phyloP scores from a whole-genome alignment of 169 alveolate species.

The Perkinsus olseni region DNA sequence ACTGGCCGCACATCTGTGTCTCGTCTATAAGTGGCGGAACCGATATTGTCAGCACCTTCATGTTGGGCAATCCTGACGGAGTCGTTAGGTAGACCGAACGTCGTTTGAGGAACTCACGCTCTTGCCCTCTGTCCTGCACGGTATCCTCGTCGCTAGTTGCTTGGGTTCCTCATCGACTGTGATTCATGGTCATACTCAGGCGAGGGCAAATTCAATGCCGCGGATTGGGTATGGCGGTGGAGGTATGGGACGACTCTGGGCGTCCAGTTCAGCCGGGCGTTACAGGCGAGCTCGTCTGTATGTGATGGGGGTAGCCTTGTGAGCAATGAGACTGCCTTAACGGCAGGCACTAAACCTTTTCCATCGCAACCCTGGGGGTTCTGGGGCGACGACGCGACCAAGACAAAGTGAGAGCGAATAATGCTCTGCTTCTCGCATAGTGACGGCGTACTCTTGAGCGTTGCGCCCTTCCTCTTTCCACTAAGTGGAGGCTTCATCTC shows the following conservation, averaged over 20 bases:
- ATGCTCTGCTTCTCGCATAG: too few relatives aligned
- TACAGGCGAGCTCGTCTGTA: slow-evolving; percentile 22
- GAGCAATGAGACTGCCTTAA: background rate
- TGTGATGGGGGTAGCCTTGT: background rate
- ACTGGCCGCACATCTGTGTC: slow-evolving; percentile 5
- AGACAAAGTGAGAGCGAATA: background rate
- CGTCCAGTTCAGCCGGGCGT: background rate
- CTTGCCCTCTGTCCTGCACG: background rate
- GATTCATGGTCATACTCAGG: background rate
- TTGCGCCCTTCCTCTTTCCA: background rate
- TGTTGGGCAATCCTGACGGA: slow-evolving; percentile 4
- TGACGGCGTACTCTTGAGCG: too few relatives aligned
- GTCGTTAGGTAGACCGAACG: background rate
- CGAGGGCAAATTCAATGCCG: background rate
- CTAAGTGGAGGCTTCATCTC: background rate
- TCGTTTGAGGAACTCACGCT: background rate
- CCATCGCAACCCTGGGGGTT: slow-evolving; percentile 14
- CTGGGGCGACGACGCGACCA: slow-evolving; percentile 7
- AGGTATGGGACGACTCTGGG: background rate
- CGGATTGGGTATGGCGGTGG: slow-evolving; percentile 20
- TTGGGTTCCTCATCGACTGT: background rate
- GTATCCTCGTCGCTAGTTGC: background rate
- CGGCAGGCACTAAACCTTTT: slow-evolving; percentile 11
- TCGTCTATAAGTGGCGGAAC: slow-evolving; percentile 21
- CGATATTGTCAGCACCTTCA: slow-evolving; percentile 16